Evolutionary conservation across 352 stramenopile genomes (phyloP).

Genomic region (Phytophthora tentaculata): DNA sequence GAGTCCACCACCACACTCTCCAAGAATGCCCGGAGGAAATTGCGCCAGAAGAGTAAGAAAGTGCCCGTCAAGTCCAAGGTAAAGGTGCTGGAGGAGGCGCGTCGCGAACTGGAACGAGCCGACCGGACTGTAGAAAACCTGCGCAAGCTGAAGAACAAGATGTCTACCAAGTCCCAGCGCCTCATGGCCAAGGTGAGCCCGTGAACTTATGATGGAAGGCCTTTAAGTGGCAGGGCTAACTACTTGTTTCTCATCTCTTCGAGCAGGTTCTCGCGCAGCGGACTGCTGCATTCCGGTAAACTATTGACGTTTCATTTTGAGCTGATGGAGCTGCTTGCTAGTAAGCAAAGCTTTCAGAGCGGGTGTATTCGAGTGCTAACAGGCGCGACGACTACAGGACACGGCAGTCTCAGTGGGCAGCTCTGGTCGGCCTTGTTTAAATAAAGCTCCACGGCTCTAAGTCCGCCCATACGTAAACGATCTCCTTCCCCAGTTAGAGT

Average conservation of each 20-base stretch:
- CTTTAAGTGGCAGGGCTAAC: not conserved
- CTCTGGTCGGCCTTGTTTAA: not conserved
- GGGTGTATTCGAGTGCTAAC: not conserved
- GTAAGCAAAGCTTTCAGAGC: not conserved
- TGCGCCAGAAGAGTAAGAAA: constrained; percentile 41
- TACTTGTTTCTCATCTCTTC: constrained; percentile 3
- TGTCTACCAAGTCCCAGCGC: constrained; percentile 63
- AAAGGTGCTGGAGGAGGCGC: constrained; percentile 62
- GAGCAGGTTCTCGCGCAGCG: constrained; percentile 51
- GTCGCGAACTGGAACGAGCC: constrained; percentile 54
- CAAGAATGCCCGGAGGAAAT: constrained; percentile 33
- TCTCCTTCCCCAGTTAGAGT: not conserved
- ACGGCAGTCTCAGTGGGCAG: not conserved
- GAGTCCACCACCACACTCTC: constrained; percentile 5
- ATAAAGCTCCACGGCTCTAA: not conserved
- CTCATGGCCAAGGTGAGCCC: constrained; percentile 69
- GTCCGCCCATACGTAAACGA: not conserved
- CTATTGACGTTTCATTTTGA: not conserved
- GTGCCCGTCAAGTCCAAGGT: constrained; percentile 36
- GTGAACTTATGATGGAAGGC: not conserved
- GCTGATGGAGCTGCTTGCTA: not conserved
- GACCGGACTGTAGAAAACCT: constrained; percentile 69
- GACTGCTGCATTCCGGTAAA: constrained; percentile 47
- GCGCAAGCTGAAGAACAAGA: constrained; percentile 63
- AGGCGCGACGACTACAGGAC: not conserved